Evolutionary conservation across 106 monocot genomes (phyloP), one percentile per base, ranked within the genome.

Genomic region (Acorus gramineus): DNA sequence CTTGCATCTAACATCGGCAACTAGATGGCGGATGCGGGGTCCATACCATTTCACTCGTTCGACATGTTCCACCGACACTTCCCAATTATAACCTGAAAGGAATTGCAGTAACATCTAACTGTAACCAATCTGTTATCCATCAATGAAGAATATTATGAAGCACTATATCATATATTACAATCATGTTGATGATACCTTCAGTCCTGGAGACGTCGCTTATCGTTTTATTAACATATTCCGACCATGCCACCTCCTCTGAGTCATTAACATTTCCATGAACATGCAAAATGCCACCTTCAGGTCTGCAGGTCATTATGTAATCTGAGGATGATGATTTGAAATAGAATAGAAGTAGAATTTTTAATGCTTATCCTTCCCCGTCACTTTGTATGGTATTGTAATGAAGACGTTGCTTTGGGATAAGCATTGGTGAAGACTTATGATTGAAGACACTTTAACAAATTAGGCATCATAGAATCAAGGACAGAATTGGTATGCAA

Each of bases 11-110:
- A 90, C 56, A 78, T 95, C 94, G 44, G 76, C 89, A 10, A 90
- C 86, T 54, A 95, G 64, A 71, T 95, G 94, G 6, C 79, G 86
- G 62, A 95, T 82, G 13, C 77, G 90, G 42, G 94, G 94, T 5
- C 86, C 94, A 48, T 95, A 95, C 84, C 82, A 95, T 64, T 95
- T 95, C 5, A 95, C 86, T 8, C 82, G 76, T 69, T 95, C 86
- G 46, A 95, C 49, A 62, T 95, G 90, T 6, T 85, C 73, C 62
- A 90, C 6, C n/a, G 86, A 75, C 48, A 90, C 82, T 62, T 82
- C 73, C 94, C 94, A 95, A 54, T 3, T 62, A 71, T 74, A 74
- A 50, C 94, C 94, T 90, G 69, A 10, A 57, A 68, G 9, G 44
- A 2, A 49, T 0, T 28, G 28, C 0, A 28, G 28, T 28, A 28